A percentile compares a stretch with the other conserved stretches of the same genome.
Conservation (phyloP, 208 protist species). For the Lotmaria passim region DNA sequence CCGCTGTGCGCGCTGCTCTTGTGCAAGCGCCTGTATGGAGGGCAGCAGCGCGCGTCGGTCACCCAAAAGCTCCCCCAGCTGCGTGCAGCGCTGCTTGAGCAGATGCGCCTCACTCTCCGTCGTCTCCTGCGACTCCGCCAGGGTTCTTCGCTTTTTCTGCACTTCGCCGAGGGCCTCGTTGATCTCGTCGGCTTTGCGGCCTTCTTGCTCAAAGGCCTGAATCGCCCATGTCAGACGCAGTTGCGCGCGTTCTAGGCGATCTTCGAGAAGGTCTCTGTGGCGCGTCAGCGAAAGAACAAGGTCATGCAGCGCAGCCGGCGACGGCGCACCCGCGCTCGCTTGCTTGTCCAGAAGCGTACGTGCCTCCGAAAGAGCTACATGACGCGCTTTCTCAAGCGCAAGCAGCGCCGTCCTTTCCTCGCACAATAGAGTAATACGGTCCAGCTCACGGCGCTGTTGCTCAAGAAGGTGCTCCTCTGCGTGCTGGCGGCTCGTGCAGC, state of each 20-base stretch:
- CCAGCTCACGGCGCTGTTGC: slow-evolving; percentile 26
- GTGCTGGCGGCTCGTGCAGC: slow-evolving; percentile 10
- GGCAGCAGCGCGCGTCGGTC: slow-evolving; percentile 26
- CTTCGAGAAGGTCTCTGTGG: slow-evolving; percentile 39
- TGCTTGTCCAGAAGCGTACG: slow-evolving; percentile 32
- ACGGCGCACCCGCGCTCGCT: slow-evolving; percentile 11
- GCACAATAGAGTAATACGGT: slow-evolving; percentile 16
- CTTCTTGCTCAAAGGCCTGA: slow-evolving; percentile 43
- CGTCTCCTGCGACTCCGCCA: slow-evolving; percentile 20
- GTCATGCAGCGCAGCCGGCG: slow-evolving; percentile 32
- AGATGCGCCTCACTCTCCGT: slow-evolving; percentile 22
- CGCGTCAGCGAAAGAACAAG: slow-evolving; percentile 33
- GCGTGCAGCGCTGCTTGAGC: slow-evolving; percentile 23
- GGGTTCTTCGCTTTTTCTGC: slow-evolving; percentile 14
- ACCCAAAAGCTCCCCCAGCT: slow-evolving; percentile 25
- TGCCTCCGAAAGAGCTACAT: slow-evolving; percentile 31
- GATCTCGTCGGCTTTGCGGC: slow-evolving; percentile 35
- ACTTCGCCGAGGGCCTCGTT: slow-evolving; percentile 26
- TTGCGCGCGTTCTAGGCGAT: slow-evolving; percentile 41
- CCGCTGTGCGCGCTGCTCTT: slow-evolving; percentile 30
- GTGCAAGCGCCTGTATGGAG: slow-evolving; percentile 26
- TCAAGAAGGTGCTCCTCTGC: slow-evolving; percentile 28
- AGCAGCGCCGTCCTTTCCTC: slow-evolving; percentile 37
- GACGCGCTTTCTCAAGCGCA: slow-evolving; percentile 29
- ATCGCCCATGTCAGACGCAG: slow-evolving; percentile 33